Conservation (phyloP, 1,139 yeast genomes). For the Geotrichum carabidarum region DNA sequence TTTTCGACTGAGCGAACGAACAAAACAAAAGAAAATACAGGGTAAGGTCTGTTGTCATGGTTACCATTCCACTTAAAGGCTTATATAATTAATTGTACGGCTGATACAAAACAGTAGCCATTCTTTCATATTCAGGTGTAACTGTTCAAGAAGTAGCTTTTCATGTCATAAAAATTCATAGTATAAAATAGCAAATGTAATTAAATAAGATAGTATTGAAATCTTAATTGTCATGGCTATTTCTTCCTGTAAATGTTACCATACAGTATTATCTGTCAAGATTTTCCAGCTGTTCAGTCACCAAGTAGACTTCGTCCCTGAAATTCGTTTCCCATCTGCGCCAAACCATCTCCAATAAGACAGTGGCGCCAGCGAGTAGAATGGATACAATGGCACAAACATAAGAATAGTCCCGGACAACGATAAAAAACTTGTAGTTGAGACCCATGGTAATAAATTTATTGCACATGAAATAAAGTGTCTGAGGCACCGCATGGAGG, state of each 20-base stretch:
- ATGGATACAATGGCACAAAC: conserved; percentile 21
- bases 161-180: too few relatives aligned
- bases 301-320: conserved; percentile 36
- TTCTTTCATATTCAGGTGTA: too few relatives aligned
- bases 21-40: conserved; percentile 10
- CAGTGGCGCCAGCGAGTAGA: conserved; percentile 19
- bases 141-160: too few relatives aligned
- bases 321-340: conserved; percentile 23
- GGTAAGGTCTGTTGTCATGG: conserved; percentile 11
- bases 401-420: background rate
- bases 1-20: background rate
- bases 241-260: too few relatives aligned
- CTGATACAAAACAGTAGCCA: too few relatives aligned
- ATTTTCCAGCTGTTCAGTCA: conserved; percentile 37
- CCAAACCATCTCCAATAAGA: conserved; percentile 16
- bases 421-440: background rate
- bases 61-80: background rate
- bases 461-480: background rate
- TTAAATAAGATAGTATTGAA: too few relatives aligned
- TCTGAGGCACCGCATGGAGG: conserved; percentile 4
- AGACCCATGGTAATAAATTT: background rate
- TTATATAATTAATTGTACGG: background rate
- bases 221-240: too few relatives aligned
- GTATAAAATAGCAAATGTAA: too few relatives aligned
- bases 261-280: conserved; percentile 19